These are phyloP conservation scores for Rhodosporidiobolus odoratus DNA, from an alignment of 768 basidiomycete species.

Conservation along the genomic window DNA sequence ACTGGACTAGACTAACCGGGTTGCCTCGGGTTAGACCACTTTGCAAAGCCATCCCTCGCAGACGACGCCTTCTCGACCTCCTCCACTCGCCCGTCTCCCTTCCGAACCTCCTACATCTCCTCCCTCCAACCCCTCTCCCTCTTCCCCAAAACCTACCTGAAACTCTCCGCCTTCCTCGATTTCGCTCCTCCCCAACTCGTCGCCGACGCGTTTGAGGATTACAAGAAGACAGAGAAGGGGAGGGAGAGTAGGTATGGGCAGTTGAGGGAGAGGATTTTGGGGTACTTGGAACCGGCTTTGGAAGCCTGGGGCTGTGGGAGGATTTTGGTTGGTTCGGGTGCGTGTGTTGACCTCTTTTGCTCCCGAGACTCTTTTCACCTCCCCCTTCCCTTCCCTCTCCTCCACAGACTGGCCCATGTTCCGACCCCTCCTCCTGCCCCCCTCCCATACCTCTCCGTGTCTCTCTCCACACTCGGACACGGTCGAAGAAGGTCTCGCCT, in stretches of 20 bases:
- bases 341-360: not conserved
- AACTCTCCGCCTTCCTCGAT: conserved; percentile 33
- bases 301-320: conserved; percentile 29
- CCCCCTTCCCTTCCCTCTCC: not conserved
- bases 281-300: conserved; percentile 29
- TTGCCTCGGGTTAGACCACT: conserved; percentile 31
- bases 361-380: not conserved
- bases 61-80: conserved; percentile 1
- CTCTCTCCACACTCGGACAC: not conserved
- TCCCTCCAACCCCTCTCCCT: conserved; percentile 29
- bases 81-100: not conserved
- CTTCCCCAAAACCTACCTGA: conserved; percentile 28
- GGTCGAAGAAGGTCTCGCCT: conserved; percentile 6
- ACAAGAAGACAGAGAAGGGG: not conserved
- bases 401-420: conserved; percentile 38
- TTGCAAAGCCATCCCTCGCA: conserved; percentile 28
- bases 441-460: not conserved
- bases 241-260: conserved; percentile 13
- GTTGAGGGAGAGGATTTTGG: conserved; percentile 11
- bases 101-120: conserved; percentile 12
- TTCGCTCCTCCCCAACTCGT: conserved; percentile 10
- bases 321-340: conserved; percentile 18
- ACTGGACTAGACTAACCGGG: not conserved
- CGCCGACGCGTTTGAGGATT: conserved; percentile 14
- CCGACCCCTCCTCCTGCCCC: conserved; percentile 6